Evolutionary conservation across 192 early-diverging fungal species (phyloP).

Genomic region (Diversispora eburnea): DNA sequence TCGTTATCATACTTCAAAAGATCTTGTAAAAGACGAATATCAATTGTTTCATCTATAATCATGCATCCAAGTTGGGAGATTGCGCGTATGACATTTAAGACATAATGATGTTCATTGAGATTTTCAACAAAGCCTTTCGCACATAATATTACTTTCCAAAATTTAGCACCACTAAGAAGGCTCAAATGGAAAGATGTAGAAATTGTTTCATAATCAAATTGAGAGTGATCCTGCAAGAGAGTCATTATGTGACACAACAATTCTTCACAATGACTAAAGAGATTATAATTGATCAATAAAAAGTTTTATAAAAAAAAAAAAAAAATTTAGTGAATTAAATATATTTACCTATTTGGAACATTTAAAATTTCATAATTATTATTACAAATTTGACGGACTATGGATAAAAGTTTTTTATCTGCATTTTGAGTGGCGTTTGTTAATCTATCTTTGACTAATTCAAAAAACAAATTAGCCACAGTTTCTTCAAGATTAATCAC

Average conservation of each 20-base stretch:
- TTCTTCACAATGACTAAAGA: background rate
- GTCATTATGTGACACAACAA: conserved; percentile 5
- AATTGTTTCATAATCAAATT: background rate
- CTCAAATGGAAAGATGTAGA: background rate
- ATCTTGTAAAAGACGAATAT: background rate
- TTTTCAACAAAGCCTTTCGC: background rate
- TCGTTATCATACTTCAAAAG: background rate
- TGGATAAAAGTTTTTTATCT: background rate
- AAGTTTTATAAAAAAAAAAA: background rate
- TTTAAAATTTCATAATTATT: background rate
- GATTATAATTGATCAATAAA: background rate
- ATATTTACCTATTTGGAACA: background rate
- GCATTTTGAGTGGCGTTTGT: background rate
- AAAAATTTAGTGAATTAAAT: background rate
- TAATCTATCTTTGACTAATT: background rate
- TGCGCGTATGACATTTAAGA: background rate
- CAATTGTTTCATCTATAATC: background rate
- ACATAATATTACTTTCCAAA: background rate
- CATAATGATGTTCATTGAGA: background rate
- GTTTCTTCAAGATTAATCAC: background rate
- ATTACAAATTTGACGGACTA: background rate
- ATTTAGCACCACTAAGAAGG: background rate
- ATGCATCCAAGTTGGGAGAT: background rate
- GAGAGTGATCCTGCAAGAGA: background rate
- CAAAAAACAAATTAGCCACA: background rate